Evolutionary conservation across 805 yeast genomes (phyloP).

Genomic region (Komagataella kurtzmanii): DNA sequence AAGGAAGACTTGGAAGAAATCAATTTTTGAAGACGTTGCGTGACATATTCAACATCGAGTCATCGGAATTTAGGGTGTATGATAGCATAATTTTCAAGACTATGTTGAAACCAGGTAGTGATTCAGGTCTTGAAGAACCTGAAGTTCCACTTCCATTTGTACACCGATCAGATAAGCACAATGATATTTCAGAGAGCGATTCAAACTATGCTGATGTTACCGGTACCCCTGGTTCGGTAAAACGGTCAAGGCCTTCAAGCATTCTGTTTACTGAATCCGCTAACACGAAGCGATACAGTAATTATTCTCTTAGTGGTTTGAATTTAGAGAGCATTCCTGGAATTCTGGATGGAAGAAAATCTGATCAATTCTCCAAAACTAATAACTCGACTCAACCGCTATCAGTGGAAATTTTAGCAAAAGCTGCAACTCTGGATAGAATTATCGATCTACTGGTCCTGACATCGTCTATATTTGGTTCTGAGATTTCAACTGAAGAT

Average conservation of each 20-base stretch:
- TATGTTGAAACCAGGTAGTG: slow-evolving; percentile 6
- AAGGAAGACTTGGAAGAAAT: slow-evolving; percentile 21
- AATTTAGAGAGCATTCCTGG: slow-evolving; percentile 13
- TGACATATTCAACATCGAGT: slow-evolving; percentile 51
- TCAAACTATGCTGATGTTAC: background rate
- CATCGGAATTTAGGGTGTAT: slow-evolving; percentile 40
- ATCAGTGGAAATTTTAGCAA: slow-evolving; percentile 18
- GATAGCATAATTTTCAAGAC: slow-evolving; percentile 50
- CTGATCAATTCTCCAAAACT: background rate
- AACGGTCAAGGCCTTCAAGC: slow-evolving; percentile 18
- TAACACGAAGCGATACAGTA: slow-evolving; percentile 18
- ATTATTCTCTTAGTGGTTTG: slow-evolving; percentile 19
- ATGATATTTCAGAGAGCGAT: background rate
- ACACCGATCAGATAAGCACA: background rate
- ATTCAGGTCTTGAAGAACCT: slow-evolving; percentile 1
- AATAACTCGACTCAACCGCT: background rate
- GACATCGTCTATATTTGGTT: slow-evolving; percentile 48
- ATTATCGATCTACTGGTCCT: slow-evolving; percentile 69
- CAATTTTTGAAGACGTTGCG: slow-evolving; percentile 40
- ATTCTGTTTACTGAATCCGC: slow-evolving; percentile 16
- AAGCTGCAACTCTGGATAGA: slow-evolving; percentile 62
- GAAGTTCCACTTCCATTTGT: background rate
- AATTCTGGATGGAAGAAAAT: background rate
- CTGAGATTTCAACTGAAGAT: slow-evolving; percentile 26
- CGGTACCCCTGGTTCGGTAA: background rate